Percentiles rank a stretch among this genome's conserved stretches.
Conservation (phyloP, 306 rosid species). For the Medicago arabica region DNA sequence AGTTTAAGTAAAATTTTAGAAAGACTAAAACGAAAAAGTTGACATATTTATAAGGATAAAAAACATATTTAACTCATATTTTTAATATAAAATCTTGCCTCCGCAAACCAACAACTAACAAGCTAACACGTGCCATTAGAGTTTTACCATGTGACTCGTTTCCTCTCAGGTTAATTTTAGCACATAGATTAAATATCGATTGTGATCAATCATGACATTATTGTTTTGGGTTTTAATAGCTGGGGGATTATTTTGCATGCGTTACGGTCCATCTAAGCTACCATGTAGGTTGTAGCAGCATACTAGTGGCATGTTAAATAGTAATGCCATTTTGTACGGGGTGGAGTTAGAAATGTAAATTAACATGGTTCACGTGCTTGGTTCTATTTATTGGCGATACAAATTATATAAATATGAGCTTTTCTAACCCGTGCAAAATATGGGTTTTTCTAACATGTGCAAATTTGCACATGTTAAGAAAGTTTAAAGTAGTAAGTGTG, state of each 20-base stretch:
- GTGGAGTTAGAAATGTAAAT: conserved; percentile 7
- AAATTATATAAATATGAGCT: too few relatives aligned
- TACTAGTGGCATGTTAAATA: neutral
- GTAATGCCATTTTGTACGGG: neutral
- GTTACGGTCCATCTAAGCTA: neutral
- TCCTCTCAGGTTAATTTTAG: conserved; percentile 16
- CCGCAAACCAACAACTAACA: too few relatives aligned
- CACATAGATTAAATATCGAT: neutral
- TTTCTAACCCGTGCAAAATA: too few relatives aligned
- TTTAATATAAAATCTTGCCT: too few relatives aligned
- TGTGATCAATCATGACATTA: neutral
- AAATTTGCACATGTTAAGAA: too few relatives aligned
- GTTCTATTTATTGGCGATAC: neutral
- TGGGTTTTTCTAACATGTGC: too few relatives aligned
- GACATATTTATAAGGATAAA: too few relatives aligned
- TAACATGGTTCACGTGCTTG: neutral
- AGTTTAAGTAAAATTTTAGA: too few relatives aligned
- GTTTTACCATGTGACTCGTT: conserved; percentile 33
- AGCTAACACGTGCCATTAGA: conserved; percentile 78
- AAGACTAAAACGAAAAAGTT: too few relatives aligned
- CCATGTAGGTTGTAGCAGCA: neutral
- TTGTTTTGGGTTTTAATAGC: neutral
- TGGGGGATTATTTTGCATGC: neutral
- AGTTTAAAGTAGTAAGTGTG: too few relatives aligned
- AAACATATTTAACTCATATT: too few relatives aligned